These are phyloP conservation scores for Aspergillus sp. DNA, from an alignment of 2,329 filamentous ascomycete genomes.

Conservation along the genomic window DNA sequence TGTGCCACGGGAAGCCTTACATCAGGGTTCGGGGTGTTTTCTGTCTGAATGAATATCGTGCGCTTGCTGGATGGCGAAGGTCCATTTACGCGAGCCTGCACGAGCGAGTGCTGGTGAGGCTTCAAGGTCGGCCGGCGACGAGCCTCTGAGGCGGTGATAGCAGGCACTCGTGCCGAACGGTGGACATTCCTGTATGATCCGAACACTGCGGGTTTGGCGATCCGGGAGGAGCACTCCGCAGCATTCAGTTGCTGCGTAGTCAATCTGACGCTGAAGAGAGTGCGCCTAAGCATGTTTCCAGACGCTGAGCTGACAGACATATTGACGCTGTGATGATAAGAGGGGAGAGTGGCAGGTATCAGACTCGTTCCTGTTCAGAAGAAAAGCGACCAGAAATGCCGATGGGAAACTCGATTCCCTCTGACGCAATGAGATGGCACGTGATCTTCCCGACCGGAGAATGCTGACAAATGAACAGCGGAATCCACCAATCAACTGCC, in stretches of 20 bases:
- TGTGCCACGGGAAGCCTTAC: conserved; percentile 43
- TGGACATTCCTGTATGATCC: conserved; percentile 43
- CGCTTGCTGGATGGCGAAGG: conserved; percentile 54
- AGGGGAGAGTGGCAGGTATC: not conserved
- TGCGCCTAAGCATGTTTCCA: conserved; percentile 35
- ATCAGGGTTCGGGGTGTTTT: conserved; percentile 91
- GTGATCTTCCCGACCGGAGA: conserved; percentile 19
- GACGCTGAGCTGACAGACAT: conserved; percentile 39
- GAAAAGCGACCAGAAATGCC: not conserved
- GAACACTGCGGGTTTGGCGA: conserved; percentile 32
- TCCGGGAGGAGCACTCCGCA: conserved; percentile 30
- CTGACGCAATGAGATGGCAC: conserved; percentile 37
- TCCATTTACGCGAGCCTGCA: conserved; percentile 41
- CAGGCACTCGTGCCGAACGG: conserved; percentile 48
- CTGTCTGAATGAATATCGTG: conserved; percentile 97
- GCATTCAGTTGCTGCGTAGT: conserved; percentile 20
- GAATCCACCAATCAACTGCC: conserved; percentile 25
- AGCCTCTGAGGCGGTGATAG: conserved; percentile 51
- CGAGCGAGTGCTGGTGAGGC: conserved; percentile 43
- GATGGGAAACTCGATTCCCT: conserved; percentile 17
- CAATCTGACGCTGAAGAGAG: conserved; percentile 29
- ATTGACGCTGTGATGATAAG: conserved; percentile 3
- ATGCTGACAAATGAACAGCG: conserved; percentile 33
- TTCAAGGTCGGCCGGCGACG: conserved; percentile 50
- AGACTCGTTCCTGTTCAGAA: not conserved